These are phyloP conservation scores for Teunomyces funiuensis DNA, from an alignment of 805 yeast genomes.

Conservation along the genomic window DNA sequence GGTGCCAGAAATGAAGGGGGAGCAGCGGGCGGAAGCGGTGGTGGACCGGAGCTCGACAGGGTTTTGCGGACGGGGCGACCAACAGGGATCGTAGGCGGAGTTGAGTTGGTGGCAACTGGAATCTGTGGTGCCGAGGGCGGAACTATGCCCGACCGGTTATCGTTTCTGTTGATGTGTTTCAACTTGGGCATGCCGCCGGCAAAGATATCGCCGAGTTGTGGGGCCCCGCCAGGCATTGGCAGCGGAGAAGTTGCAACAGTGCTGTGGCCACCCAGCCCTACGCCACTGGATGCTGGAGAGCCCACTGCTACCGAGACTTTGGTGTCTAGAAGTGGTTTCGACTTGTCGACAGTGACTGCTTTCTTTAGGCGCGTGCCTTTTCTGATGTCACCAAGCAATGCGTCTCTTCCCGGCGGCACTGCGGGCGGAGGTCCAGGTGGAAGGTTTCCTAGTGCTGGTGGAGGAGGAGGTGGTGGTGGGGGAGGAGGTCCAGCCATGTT, in stretches of 20 bases:
- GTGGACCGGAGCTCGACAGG: conserved; percentile 17
- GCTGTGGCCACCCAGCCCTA: conserved; percentile 9
- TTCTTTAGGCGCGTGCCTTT: conserved; percentile 48
- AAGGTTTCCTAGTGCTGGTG: conserved; percentile 12
- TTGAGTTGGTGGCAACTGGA: conserved; percentile 21
- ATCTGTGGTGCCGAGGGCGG: conserved; percentile 40
- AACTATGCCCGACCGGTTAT: conserved; percentile 36
- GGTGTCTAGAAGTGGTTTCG: conserved; percentile 58
- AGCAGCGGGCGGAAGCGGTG: conserved; percentile 13
- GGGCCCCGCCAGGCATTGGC: conserved; percentile 30
- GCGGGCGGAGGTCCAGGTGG: conserved; percentile 24
- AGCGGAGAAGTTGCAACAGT: conserved; percentile 12
- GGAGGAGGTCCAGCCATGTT: conserved; percentile 31
- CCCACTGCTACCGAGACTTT: conserved; percentile 33
- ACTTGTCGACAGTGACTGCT: conserved; percentile 45
- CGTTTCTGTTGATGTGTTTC: conserved; percentile 33
- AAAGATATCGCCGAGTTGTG: conserved; percentile 64
- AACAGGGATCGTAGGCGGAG: too few species aligned
- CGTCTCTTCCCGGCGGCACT: conserved; percentile 36
- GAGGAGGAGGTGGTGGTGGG: conserved; percentile 35
- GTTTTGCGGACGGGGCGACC: too few species aligned
- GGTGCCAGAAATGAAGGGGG: conserved; percentile 22
- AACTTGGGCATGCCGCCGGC: conserved; percentile 82
- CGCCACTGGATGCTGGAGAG: conserved; percentile 28
- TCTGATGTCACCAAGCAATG: conserved; percentile 77